Conservation (phyloP, 164 flowering plant genomes). For the Brasenia schreberi region DNA sequence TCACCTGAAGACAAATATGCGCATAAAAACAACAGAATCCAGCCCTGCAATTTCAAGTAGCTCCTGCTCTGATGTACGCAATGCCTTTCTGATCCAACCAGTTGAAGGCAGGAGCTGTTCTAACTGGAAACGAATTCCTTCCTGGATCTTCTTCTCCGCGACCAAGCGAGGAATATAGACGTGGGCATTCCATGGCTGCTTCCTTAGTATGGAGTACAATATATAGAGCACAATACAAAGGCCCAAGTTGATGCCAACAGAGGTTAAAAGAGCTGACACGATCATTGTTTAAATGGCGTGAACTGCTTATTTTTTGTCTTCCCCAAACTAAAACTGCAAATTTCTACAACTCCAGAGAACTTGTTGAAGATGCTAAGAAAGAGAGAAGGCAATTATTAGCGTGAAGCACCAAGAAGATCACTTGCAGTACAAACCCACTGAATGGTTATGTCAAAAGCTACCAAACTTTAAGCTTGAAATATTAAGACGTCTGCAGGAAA, state of each 20-base stretch:
- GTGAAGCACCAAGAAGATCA: too few relatives aligned
- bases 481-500: too few relatives aligned
- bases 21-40: conserved; percentile 87
- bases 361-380: too few relatives aligned
- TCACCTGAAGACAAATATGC: conserved; percentile 70
- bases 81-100: conserved; percentile 70
- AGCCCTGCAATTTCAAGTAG: conserved; percentile 51
- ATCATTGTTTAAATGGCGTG: conserved; percentile 31
- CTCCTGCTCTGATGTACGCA: conserved; percentile 75
- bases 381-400: too few relatives aligned
- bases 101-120: conserved; percentile 62
- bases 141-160: conserved; percentile 40
- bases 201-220: conserved; percentile 68
- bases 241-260: conserved; percentile 70
- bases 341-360: too few relatives aligned
- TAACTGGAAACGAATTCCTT: conserved; percentile 29
- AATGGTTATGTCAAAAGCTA: too few relatives aligned
- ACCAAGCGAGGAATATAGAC: conserved; percentile 71
- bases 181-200: conserved; percentile 42
- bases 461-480: too few relatives aligned
- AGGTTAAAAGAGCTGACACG: conserved; percentile 76
- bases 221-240: conserved; percentile 53
- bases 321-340: too few relatives aligned
- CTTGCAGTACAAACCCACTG: too few relatives aligned
- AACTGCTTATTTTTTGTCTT: too few relatives aligned